Evolutionary conservation across 371 early-diverging fungal species (phyloP), one percentile per base, ranked within the genome.

Genomic region (Nematocida sp.): DNA sequence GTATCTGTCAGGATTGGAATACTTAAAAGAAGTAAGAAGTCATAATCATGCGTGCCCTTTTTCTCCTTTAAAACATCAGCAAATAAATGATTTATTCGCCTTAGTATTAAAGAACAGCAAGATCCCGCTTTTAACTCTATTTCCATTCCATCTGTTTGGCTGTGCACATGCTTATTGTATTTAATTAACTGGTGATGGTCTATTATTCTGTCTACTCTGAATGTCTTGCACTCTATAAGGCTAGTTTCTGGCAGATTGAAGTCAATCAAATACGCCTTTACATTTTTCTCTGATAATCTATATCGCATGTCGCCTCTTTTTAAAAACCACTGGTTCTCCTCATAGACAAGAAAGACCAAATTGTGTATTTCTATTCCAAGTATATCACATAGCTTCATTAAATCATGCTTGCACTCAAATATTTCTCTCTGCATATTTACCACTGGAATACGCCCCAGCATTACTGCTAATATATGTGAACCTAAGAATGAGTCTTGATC

Each of bases 401-500:
- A 39, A n/a, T 87, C 87, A 33, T 84, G 81, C 61, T 87, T 87
- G 15, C 74, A 61, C 45, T 64, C 50, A 64, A 87, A 84, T n/a
- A 85, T 80, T 62, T 83, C 78, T 72, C 80, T 85, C 11, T 33
- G 66, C 82, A 87, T 75, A 50, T 83, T 83, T n/a, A 87, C 83
- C n/a, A 87, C 86, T 45, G 70, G 83, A 25, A 87, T 71, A n/a
- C 61, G 45, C 25, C 80, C 73, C 73, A 82, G 74, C 44, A 84
- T 72, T 39, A 81, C 66, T 27, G 85, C 83, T 7, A 83, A 60
- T n/a, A 86, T 83, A 23, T 85, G 66, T 13, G 86, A 85, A 39
- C 84, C 82, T 60, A 87, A 64, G 62, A 87, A 87, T 3, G 85
- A 85, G 66, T 87, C 87, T 15, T 84, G 60, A 66, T 87, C 87